Evolutionary conservation across 805 yeast species (phyloP), one percentile per base, ranked within the genome.

Genomic region (Lachancea kluyveri): DNA sequence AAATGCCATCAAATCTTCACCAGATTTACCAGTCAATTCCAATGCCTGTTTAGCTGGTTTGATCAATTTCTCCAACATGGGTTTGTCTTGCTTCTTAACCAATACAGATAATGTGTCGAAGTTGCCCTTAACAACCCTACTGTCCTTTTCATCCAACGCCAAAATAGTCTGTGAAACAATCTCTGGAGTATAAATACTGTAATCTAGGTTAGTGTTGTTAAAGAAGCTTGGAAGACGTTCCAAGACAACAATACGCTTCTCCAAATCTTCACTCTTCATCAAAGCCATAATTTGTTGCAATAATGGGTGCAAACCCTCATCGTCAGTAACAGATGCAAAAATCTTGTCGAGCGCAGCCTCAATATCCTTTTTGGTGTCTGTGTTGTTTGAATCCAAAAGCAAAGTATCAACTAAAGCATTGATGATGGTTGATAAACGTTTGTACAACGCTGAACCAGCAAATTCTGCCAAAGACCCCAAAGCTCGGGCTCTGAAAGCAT

Each of bases 381-480:
- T 61, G 21, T 60, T 65, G 10, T 68, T 54, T 4, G 64, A 62
- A 4, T 35, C 37, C 3, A 50, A 36, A 5, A 64, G 62, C 17
- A 79, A 49, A 12, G 85, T 74, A 36, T 72, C 73, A 14, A 88
- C 77, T 31, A 92, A 64, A 0, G 88, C 68, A 47, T 79, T 80
- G 36, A 90, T 74, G 39, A 92, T 83, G 4, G 74, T 60, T 0
- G 86, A 68, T 38, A 90, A 67, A 42, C 90, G 74, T 46, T 69
- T 74, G 66, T 78, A 77, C 42, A 87, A 62, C 0, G 95, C 84
- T 21, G 74, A 58, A 16, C 96, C 96, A 15, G 96, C 95, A 29
- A 85, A 96, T 31, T 83, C 77, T 1, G 95, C 94, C 54, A 88
- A 69, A 0, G 94, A 76, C 15, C 92, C 85, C 37, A 88, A 65